These are phyloP conservation scores for Hansfordia pulvinata DNA, from an alignment of 2,329 filamentous ascomycete species.

Conservation along the genomic window DNA sequence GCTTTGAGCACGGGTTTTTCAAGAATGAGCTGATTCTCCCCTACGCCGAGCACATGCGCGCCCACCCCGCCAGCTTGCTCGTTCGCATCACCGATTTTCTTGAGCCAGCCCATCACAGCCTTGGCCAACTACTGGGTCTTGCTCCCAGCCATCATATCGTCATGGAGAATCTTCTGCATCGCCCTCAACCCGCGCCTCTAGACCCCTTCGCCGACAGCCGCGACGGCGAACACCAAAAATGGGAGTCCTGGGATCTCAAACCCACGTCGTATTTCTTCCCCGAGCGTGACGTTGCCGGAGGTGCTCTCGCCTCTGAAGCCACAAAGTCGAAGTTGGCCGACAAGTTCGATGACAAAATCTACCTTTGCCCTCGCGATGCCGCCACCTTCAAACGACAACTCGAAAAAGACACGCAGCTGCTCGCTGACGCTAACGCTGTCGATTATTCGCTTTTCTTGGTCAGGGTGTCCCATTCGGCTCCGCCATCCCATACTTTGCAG, in stretches of 20 bases:
- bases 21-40: conserved; percentile 48
- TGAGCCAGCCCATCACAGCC: conserved; percentile 34
- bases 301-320: conserved; percentile 46
- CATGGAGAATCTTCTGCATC: conserved; percentile 66
- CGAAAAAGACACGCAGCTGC: conserved; percentile 46
- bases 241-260: conserved; percentile 66
- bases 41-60: conserved; percentile 50
- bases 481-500: conserved; percentile 13
- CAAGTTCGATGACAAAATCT: conserved; percentile 52
- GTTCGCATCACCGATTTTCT: conserved; percentile 62
- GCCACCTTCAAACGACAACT: conserved; percentile 40
- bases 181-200: too few relatives aligned
- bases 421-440: conserved; percentile 50
- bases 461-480: conserved; percentile 19
- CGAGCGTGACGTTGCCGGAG: conserved; percentile 55
- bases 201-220: conserved; percentile 48
- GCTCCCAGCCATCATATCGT: conserved; percentile 61
- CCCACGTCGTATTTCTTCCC: conserved; percentile 65
- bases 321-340: conserved; percentile 55
- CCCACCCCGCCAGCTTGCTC: conserved; percentile 45
- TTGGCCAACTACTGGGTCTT: conserved; percentile 45
- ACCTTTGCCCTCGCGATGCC: conserved; percentile 39
- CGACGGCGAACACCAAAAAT: conserved; percentile 28
- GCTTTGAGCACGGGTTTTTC: conserved; percentile 61
- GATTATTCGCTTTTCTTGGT: conserved; percentile 67